phyloP scores from a whole-genome alignment of 805 yeast genomes.

The Sugiyamaella boreocaroliniensis region DNA sequence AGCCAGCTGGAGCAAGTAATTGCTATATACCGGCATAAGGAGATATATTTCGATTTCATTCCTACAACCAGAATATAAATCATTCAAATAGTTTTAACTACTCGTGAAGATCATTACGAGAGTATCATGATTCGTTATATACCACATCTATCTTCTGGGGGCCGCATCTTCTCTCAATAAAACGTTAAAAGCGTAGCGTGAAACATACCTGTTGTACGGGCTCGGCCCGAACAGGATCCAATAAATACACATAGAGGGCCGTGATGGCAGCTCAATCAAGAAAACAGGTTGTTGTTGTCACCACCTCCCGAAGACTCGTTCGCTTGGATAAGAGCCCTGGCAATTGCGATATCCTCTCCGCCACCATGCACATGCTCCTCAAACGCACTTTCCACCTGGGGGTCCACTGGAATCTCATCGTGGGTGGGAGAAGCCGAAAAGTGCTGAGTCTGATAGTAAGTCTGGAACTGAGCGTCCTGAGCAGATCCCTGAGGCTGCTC shows the following conservation, averaged over 20 bases:
- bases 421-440: constrained; percentile 9
- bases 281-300: constrained; percentile 4
- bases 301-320: constrained; percentile 31
- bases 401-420: constrained; percentile 43
- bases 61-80: too few species aligned
- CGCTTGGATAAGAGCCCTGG: constrained; percentile 59
- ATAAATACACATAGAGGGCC: too few species aligned
- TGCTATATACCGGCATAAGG: too few species aligned
- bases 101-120: too few species aligned
- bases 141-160: too few species aligned
- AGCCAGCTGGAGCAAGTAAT: too few species aligned
- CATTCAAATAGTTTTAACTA: too few species aligned
- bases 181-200: too few species aligned
- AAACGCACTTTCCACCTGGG: constrained; percentile 46
- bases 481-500: constrained; percentile 7
- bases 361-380: constrained; percentile 32
- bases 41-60: too few species aligned
- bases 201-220: too few species aligned
- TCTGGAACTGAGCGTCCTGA: constrained; percentile 5
- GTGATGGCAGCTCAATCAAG: neutral
- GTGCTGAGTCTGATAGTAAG: neutral
- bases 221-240: neutral
- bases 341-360: constrained; percentile 55
- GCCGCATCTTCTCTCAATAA: too few species aligned
- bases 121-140: too few species aligned